phyloP scores from a whole-genome alignment of 2,329 filamentous ascomycete genomes.

The Sclerotinia nivalis region DNA sequence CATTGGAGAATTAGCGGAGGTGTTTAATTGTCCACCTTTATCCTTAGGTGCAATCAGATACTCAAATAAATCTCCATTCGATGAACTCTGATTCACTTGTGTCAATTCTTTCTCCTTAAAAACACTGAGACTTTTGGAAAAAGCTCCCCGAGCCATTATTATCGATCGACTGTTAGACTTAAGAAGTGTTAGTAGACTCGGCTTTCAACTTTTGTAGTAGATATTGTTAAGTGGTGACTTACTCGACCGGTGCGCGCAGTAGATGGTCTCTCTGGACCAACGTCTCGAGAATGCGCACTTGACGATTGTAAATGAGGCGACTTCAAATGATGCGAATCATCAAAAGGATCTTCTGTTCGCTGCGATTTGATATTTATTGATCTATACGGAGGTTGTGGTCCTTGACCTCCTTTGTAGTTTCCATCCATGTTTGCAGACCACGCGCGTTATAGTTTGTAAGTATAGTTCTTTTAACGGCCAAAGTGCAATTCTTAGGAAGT shows the following conservation, averaged over 20 bases:
- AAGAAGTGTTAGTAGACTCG: neutral
- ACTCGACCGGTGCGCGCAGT: neutral
- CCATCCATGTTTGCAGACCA: neutral
- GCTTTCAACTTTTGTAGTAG: neutral
- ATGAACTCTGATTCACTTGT: neutral
- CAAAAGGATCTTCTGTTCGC: neutral
- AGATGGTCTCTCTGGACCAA: neutral
- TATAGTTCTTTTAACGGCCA: neutral
- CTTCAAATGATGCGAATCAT: neutral
- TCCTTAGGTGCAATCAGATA: neutral
- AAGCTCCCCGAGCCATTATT: neutral
- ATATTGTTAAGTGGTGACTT: neutral
- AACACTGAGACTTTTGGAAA: neutral
- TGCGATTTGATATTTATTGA: neutral
- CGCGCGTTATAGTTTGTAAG: neutral
- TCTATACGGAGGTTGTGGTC: neutral
- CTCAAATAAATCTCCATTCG: neutral
- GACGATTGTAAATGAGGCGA: neutral
- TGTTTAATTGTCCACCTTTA: neutral
- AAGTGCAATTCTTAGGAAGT: neutral
- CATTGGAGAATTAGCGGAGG: no score
- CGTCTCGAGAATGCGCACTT: neutral
- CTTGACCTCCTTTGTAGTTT: neutral
- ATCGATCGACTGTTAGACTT: slow-evolving; percentile 3
- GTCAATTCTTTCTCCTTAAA: slow-evolving; percentile 11